Evolutionary conservation across 805 yeast species (phyloP).

Genomic region (Kuraishia borneana): DNA sequence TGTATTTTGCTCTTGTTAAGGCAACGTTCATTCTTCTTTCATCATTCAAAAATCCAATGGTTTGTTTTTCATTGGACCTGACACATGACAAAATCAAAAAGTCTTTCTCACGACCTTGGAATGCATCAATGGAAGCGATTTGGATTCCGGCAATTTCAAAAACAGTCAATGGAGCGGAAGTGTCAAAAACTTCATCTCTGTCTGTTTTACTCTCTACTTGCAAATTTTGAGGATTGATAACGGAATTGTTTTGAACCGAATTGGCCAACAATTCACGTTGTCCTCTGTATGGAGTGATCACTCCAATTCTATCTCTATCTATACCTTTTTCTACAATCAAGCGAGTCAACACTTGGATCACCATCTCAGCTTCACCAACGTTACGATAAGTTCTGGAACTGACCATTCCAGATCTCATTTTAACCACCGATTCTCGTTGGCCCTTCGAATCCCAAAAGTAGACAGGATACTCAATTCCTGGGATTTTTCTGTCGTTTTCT

Average conservation of each 20-base stretch:
- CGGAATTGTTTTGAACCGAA: conserved; percentile 31
- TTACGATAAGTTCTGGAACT: conserved; percentile 52
- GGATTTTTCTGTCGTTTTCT: conserved; percentile 33
- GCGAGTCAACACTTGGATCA: conserved; percentile 34
- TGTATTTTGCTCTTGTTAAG: conserved; percentile 57
- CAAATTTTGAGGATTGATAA: conserved; percentile 43
- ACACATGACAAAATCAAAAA: conserved; percentile 72
- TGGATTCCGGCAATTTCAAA: conserved; percentile 33
- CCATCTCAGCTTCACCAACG: conserved; percentile 35
- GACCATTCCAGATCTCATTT: conserved; percentile 28
- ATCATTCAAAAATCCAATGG: conserved; percentile 55
- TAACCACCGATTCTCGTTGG: conserved; percentile 30
- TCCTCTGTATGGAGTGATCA: conserved; percentile 69
- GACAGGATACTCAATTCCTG: conserved; percentile 42
- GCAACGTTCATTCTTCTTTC: conserved; percentile 60
- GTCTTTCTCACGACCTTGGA: conserved; percentile 86
- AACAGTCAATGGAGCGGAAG: conserved; percentile 34
- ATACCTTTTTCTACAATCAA: conserved; percentile 46
- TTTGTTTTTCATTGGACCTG: conserved; percentile 44
- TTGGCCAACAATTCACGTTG: conserved; percentile 56
- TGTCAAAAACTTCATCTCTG: conserved; percentile 43
- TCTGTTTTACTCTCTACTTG: conserved; percentile 43
- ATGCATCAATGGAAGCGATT: conserved; percentile 70
- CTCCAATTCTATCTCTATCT: conserved; percentile 39
- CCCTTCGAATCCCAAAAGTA: conserved; percentile 51